These are phyloP conservation scores for Xylaria sp. DNA, from an alignment of 2,329 filamentous ascomycete genomes.

Conservation along the genomic window DNA sequence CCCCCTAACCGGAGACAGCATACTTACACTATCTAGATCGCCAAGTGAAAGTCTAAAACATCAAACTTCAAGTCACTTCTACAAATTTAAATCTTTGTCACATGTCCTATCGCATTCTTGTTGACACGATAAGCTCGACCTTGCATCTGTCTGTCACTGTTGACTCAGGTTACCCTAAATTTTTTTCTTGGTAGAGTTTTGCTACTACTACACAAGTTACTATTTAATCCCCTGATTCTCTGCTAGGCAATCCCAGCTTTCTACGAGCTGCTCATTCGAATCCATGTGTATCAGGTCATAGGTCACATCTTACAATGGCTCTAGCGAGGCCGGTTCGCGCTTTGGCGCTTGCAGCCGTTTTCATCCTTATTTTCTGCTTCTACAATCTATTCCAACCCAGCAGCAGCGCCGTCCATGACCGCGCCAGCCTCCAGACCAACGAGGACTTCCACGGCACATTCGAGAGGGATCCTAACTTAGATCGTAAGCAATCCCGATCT, in stretches of 20 bases:
- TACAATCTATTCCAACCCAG: conserved; percentile 74
- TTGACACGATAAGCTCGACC: conserved; percentile 13
- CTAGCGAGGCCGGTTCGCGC: conserved; percentile 86
- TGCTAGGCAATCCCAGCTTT: neutral
- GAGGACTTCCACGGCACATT: conserved; percentile 53
- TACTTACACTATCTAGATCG: conserved; percentile 5
- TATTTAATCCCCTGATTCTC: conserved; percentile 11
- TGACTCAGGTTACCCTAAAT: conserved; percentile 5
- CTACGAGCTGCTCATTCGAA: conserved; percentile 23
- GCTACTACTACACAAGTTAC: conserved; percentile 1
- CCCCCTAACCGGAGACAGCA: neutral
- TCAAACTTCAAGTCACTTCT: conserved; percentile 25
- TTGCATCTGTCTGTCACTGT: conserved; percentile 10
- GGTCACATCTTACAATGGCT: conserved; percentile 70
- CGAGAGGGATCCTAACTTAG: conserved; percentile 84
- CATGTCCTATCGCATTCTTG: conserved; percentile 25
- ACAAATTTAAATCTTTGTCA: conserved; percentile 26
- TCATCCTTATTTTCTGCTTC: conserved; percentile 82
- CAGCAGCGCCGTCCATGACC: conserved; percentile 41
- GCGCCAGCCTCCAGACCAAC: conserved; percentile 52
- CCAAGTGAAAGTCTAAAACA: conserved; percentile 15
- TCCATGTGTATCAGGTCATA: conserved; percentile 46
- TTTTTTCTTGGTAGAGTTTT: conserved; percentile 11
- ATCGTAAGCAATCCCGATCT: conserved; percentile 68
- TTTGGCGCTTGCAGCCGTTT: conserved; percentile 74